Evolutionary conservation across 2,329 filamentous ascomycete species (phyloP).

Genomic region (Myriosclerotinia duriaeana): DNA sequence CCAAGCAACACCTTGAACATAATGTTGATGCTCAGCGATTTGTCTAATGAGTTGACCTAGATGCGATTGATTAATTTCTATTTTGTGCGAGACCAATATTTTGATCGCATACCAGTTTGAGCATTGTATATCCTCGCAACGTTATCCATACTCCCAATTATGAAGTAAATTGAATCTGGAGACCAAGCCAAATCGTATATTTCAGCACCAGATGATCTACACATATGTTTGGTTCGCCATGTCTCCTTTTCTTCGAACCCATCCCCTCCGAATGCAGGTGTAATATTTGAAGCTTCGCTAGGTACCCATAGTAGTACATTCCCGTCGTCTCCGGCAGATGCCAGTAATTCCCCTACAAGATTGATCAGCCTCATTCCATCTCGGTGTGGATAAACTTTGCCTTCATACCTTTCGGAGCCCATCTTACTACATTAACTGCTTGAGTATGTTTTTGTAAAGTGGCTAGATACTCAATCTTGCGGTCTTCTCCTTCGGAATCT

Average conservation of each 20-base stretch:
- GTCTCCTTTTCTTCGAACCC: slow-evolving; percentile 90
- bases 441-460: slow-evolving; percentile 93
- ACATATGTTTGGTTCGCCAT: slow-evolving; percentile 98
- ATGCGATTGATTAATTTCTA: slow-evolving; percentile 27
- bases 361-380: slow-evolving; percentile 18
- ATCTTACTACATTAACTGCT: slow-evolving; percentile 96
- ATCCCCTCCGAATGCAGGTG: slow-evolving; percentile 75
- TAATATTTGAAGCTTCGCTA: slow-evolving; percentile 64
- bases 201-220: slow-evolving; percentile 87
- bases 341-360: slow-evolving; percentile 77
- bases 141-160: slow-evolving; percentile 99
- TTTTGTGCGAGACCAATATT: background rate
- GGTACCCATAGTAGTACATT: slow-evolving; percentile 97
- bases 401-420: slow-evolving; percentile 80
- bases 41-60: slow-evolving; percentile 71
- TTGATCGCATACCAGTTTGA: slow-evolving; percentile 65
- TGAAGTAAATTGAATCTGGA: slow-evolving; percentile 93
- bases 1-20: slow-evolving; percentile 97
- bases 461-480: slow-evolving; percentile 87
- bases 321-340: slow-evolving; percentile 93
- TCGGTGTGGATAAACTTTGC: background rate
- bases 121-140: slow-evolving; percentile 96
- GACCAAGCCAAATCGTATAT: slow-evolving; percentile 99
- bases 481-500: slow-evolving; percentile 78
- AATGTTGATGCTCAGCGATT: slow-evolving; percentile 96